Conservation (phyloP, 495 filamentous ascomycete species). For the Xylaria scruposa region DNA sequence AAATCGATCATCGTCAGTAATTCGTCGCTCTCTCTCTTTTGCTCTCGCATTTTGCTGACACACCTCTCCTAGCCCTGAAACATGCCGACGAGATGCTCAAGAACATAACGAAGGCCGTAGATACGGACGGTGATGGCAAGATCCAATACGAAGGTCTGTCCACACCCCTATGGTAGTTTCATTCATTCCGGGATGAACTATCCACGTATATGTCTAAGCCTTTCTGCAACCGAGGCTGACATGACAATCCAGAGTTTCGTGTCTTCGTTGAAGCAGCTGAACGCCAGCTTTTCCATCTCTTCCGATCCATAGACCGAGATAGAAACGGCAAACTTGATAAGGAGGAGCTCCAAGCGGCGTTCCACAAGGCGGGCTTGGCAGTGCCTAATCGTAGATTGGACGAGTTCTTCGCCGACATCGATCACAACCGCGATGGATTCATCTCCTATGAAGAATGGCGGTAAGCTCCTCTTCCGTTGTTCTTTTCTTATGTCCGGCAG, state of each 20-base stretch:
- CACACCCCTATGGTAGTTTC: constrained; percentile 21
- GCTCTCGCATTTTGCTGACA: constrained; percentile 36
- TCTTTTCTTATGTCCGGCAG: constrained; percentile 21
- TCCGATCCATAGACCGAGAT: constrained; percentile 86
- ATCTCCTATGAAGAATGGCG: constrained; percentile 97
- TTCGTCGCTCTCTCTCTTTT: constrained; percentile 19
- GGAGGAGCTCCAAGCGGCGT: constrained; percentile 77
- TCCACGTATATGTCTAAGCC: neutral
- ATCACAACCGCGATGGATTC: constrained; percentile 84
- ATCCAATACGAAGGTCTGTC: constrained; percentile 85
- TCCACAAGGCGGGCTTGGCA: constrained; percentile 75
- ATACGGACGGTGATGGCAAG: constrained; percentile 83
- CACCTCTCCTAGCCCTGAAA: constrained; percentile 73
- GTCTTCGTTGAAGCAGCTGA: constrained; percentile 87
- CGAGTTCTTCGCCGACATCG: constrained; percentile 86
- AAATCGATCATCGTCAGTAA: constrained; percentile 89
- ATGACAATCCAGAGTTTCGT: constrained; percentile 72
- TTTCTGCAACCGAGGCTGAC: constrained; percentile 22
- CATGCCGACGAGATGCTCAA: constrained; percentile 88
- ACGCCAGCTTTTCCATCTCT: constrained; percentile 77
- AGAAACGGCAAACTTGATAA: constrained; percentile 89
- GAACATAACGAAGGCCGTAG: constrained; percentile 78
- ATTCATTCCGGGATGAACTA: neutral
- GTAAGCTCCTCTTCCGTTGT: constrained; percentile 58
- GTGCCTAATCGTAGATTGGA: constrained; percentile 80